These are phyloP conservation scores for Plasmodium malariae DNA, from an alignment of 169 alveolate genomes.

Conservation along the genomic window DNA sequence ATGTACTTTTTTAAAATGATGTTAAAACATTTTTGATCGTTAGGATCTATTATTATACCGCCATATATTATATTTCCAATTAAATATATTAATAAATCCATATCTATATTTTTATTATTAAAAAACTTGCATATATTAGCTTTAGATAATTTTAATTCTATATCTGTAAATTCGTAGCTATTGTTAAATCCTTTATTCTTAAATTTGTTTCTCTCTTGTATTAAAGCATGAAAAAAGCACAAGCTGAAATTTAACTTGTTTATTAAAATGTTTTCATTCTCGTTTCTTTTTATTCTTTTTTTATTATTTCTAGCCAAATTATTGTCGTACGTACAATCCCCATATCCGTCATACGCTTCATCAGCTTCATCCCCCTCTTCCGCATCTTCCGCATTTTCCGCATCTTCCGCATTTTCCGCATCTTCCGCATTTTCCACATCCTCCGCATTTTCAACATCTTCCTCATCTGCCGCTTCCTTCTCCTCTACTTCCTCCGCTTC, in stretches of 20 bases:
- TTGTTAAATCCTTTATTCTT: constrained; percentile 70
- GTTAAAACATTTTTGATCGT: constrained; percentile 71
- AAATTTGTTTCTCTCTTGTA: constrained; percentile 72
- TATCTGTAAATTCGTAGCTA: constrained; percentile 63
- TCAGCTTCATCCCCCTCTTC: constrained; percentile 4
- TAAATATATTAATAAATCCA: constrained; percentile 52
- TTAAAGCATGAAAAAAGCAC: constrained; percentile 72
- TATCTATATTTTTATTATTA: constrained; percentile 61
- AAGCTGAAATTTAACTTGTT: constrained; percentile 58
- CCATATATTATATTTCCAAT: constrained; percentile 74
- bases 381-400: background rate
- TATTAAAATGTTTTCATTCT: constrained; percentile 46
- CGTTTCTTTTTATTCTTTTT: constrained; percentile 24
- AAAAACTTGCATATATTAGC: constrained; percentile 46
- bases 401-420: background rate
- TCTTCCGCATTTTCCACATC: background rate
- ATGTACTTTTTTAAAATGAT: constrained; percentile 57
- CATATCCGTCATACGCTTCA: background rate
- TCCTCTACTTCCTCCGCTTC: constrained; percentile 10
- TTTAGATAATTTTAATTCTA: constrained; percentile 65
- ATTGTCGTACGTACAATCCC: too few relatives aligned
- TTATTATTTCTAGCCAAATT: background rate
- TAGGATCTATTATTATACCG: constrained; percentile 69
- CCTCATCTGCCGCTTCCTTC: constrained; percentile 6
- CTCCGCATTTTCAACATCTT: background rate